A percentile compares a stretch with the other conserved stretches of the same genome.
Conservation (phyloP, 163 green algal genomes). For the Chlamydomonas reinhardtii region DNA sequence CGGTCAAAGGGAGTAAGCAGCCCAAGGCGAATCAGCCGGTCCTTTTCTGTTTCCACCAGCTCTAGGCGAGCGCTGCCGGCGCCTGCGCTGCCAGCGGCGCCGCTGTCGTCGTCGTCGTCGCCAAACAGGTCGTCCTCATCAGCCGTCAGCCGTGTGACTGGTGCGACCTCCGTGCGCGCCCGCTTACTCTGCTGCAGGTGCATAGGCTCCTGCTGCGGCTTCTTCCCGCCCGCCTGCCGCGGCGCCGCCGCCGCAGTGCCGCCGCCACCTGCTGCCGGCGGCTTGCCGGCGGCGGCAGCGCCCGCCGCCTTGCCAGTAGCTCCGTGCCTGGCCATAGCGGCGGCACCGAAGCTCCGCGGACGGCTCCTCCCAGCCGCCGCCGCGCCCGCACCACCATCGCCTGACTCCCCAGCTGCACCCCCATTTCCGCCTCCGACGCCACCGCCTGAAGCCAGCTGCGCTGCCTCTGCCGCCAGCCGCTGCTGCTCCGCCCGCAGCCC, state of each 20-base stretch:
- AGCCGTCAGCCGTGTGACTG: background rate
- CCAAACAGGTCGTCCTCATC: background rate
- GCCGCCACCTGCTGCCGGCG: background rate
- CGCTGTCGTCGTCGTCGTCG: background rate
- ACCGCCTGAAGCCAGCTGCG: background rate
- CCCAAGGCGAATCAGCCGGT: constrained; percentile 89
- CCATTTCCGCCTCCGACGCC: background rate
- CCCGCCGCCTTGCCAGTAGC: background rate
- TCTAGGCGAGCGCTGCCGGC: background rate
- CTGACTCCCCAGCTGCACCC: background rate
- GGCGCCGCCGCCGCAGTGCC: background rate
- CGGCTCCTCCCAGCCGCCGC: background rate
- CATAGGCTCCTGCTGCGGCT: too few species aligned
- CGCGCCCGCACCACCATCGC: background rate
- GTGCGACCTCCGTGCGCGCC: background rate
- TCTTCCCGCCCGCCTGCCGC: too few species aligned
- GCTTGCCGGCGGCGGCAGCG: background rate
- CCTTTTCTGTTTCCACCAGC: constrained; percentile 90
- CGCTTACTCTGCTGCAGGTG: background rate
- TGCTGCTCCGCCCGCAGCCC: constrained; percentile 55
- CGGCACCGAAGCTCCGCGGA: constrained; percentile 23
- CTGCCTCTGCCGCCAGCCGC: constrained; percentile 10
- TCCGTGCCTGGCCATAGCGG: background rate
- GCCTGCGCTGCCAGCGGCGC: background rate
- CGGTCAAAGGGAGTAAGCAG: constrained; percentile 93